Conservation (phyloP, 2,329 filamentous ascomycete species). For the Cladosporium sp. region DNA sequence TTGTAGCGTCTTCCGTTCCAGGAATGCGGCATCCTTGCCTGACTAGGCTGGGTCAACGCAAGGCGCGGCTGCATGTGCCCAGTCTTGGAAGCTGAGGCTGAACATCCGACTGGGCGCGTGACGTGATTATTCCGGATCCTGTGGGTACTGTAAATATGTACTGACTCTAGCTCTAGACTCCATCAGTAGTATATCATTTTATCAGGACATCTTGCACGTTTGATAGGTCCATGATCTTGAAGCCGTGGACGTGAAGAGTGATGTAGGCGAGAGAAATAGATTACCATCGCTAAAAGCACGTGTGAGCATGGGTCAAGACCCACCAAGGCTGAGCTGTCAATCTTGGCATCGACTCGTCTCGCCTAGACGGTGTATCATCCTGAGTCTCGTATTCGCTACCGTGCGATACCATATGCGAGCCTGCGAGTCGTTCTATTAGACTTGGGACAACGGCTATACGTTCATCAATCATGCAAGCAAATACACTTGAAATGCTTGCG, state of each 20-base stretch:
- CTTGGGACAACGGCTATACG: no score
- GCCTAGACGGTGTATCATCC: background rate
- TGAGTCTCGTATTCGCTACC: background rate
- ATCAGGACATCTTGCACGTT: background rate
- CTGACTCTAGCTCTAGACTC: background rate
- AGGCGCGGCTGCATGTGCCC: slow-evolving; percentile 1
- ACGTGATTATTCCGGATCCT: background rate
- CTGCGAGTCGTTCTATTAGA: no score
- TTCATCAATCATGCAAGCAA: no score
- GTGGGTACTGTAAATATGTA: no score
- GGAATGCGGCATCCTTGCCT: background rate
- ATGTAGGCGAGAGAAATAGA: background rate
- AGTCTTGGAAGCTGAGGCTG: slow-evolving; percentile 1
- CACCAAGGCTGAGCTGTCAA: background rate
- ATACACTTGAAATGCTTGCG: background rate
- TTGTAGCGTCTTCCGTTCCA: background rate
- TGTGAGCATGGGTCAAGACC: background rate
- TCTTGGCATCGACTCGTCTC: background rate
- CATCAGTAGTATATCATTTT: background rate
- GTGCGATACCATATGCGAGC: background rate
- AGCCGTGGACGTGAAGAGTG: background rate
- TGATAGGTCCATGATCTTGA: background rate
- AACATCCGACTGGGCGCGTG: slow-evolving; percentile 1
- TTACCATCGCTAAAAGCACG: background rate
- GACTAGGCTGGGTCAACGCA: background rate